Conservation (phyloP, 331 rosid genomes). For the Rhamnella rubrinervis region DNA sequence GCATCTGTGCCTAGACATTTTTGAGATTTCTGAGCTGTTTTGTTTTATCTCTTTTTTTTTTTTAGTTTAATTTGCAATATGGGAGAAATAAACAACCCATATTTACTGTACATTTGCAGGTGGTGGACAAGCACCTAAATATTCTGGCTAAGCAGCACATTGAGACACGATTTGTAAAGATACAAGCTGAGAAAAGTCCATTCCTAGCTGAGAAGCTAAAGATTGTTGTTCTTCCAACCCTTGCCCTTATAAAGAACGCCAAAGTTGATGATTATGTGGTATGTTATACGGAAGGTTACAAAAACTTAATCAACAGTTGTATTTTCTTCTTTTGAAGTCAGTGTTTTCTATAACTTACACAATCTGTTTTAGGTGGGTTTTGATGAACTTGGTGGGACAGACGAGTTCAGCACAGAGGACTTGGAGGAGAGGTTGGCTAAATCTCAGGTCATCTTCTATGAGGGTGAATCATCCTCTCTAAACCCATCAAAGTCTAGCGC, state of each 20-base stretch:
- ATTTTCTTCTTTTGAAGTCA: not conserved
- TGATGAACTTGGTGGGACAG: constrained; percentile 95
- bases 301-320: not conserved
- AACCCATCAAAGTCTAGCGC: constrained; percentile 49
- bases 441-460: constrained; percentile 76
- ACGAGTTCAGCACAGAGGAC: constrained; percentile 92
- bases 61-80: not conserved
- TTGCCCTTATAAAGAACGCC: constrained; percentile 90
- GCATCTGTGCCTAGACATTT: no score
- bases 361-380: constrained; percentile 71
- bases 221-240: constrained; percentile 90
- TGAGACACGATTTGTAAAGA: constrained; percentile 82
- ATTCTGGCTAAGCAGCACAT: constrained; percentile 83
- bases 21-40: no score
- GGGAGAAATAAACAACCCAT: constrained; percentile 9
- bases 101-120: constrained; percentile 48
- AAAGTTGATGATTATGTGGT: constrained; percentile 99
- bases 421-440: constrained; percentile 92
- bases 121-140: constrained; percentile 80
- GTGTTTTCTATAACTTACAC: not conserved
- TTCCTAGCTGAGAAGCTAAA: constrained; percentile 90
- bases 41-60: no score
- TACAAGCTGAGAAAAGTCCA: constrained; percentile 93
- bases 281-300: constrained; percentile 20
- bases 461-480: constrained; percentile 83